Evolutionary conservation across 306 rosid species (phyloP), one percentile per base, ranked within the genome.

Genomic region (Ormosia emarginata): DNA sequence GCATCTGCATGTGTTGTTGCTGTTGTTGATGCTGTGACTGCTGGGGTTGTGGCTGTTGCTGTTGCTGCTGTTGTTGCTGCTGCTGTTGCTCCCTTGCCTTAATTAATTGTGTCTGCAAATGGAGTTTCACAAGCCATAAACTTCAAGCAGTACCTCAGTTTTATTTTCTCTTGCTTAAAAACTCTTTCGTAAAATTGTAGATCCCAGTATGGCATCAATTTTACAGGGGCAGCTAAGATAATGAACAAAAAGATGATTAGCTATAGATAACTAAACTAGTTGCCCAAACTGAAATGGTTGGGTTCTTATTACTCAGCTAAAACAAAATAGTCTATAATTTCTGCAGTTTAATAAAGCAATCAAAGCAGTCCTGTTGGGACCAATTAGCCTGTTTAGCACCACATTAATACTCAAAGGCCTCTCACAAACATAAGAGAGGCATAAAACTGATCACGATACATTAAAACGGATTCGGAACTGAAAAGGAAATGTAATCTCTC

Each of bases 81-180:
- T 92, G 95, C 7, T 91, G 97, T 32, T 94, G 99, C 84, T 95
- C 99, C 90, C 97, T 88, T 85, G 94, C 92, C 87, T 95, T 95
- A 55, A 92, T 86, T 67, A 90, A 63, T 77, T 95, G 99, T 2
- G 99, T 95, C 99, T 95, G 86, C 75, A 80, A 30, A 85, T 79
- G 63, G 49, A 71, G 79, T 56, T 68, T 44, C 82, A 58, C 61
- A 79, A 40, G 62, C 66, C 77, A 75, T 81, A 79, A 90, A 82
- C 80, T 77, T 86, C 72, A 65, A 83, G 29, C 29, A 63, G 39
- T 29, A 69, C 63, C 83, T 62, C 9, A 39, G 59, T 61, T 41
- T 64, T 39, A 15, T 73, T 64, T 13, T 46, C 46, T 29, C 58
- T 37, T 24, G 13, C 37, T 71, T 29, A 8, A 47, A 43, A 72